Base-by-base conservation (phyloP, 305 asterid genomes). In the Fraxinus platypoda region DNA sequence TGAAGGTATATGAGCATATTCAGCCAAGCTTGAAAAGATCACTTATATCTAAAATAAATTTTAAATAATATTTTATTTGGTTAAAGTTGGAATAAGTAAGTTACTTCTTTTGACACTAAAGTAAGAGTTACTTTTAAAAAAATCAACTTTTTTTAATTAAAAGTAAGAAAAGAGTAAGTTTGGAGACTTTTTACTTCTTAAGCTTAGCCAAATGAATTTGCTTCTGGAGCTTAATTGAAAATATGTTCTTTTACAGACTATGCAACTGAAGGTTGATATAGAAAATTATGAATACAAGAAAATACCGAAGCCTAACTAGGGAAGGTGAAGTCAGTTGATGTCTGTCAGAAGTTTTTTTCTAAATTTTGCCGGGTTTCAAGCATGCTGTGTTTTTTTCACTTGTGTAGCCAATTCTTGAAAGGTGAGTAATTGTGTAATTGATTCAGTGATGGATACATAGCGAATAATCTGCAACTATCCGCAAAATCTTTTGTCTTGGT, bases 281-380 rank as follows among this genome's bases (percentile, higher is more conserved):
- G 89, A 95, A 52, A 88, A 89, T 46, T 95, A 93, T 41, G 98
- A 95, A 83, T 95, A 91, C 91, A 95, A 93, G 90, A 95, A 88
- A 88, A 87, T 95, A 80, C 97, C 98, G 26, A 95, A 84, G 90
- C 97, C 84, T 33, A 85, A 84, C 12, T 96, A 89, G 83, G 79
- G 75, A 83, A 52, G 85, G 78, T 91, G 91, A 94, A 86, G 84
- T 41, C 76, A 79, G 78, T 57, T 70, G 30, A 72, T 70, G 46
- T 80, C 75, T 3, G 74, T 54, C 62, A 17, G 79, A 79, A 68
- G 83, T 37, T 81, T 66, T 7, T 21, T 31, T n/a, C 35, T 13
- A 41, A 46, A n/a, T 66, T 80, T 78, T 1, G 76, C 54, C 49
- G 75, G 74, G 76, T 57, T 76, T 2, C 73, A 21, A 34, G 62